phyloP scores from a whole-genome alignment of 495 filamentous ascomycete species.

The Pseudotulostoma volvatum region DNA sequence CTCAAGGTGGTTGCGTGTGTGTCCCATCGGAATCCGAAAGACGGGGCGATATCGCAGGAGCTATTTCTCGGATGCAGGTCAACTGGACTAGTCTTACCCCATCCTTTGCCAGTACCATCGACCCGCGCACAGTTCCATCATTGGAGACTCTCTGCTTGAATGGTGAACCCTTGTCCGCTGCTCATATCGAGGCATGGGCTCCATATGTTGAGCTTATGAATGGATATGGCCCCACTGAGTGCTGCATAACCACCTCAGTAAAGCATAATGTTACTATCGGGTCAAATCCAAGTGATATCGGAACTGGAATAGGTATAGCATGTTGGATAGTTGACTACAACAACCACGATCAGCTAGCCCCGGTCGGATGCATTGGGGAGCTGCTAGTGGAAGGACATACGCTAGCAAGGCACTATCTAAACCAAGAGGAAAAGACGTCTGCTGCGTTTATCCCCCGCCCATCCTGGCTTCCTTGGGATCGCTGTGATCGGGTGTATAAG shows the following conservation, averaged over 20 bases:
- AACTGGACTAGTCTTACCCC: constrained; percentile 29
- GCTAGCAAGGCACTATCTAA: constrained; percentile 36
- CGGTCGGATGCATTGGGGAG: constrained; percentile 40
- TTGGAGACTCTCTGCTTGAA: constrained; percentile 23
- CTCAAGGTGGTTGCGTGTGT: constrained; percentile 31
- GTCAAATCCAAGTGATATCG: constrained; percentile 10
- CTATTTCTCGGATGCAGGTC: constrained; percentile 19
- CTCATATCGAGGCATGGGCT: constrained; percentile 29
- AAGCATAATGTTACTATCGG: too few species aligned
- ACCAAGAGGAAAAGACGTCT: constrained; percentile 22
- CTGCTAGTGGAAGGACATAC: constrained; percentile 42
- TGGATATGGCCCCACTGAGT: constrained; percentile 41
- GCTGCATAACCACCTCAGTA: neutral
- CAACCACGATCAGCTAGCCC: constrained; percentile 29
- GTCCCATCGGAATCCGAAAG: constrained; percentile 22
- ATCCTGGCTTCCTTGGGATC: constrained; percentile 18
- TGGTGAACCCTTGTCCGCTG: constrained; percentile 30
- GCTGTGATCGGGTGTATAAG: constrained; percentile 34
- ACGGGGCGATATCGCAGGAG: constrained; percentile 15
- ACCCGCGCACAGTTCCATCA: constrained; percentile 19
- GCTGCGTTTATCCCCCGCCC: constrained; percentile 19
- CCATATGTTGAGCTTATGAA: constrained; percentile 29
- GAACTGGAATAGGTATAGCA: constrained; percentile 9
- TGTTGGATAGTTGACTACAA: constrained; percentile 38
- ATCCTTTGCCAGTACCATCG: constrained; percentile 21